Base-by-base conservation (phyloP, 352 stramenopile species). In the Pythium aphanidermatum region DNA sequence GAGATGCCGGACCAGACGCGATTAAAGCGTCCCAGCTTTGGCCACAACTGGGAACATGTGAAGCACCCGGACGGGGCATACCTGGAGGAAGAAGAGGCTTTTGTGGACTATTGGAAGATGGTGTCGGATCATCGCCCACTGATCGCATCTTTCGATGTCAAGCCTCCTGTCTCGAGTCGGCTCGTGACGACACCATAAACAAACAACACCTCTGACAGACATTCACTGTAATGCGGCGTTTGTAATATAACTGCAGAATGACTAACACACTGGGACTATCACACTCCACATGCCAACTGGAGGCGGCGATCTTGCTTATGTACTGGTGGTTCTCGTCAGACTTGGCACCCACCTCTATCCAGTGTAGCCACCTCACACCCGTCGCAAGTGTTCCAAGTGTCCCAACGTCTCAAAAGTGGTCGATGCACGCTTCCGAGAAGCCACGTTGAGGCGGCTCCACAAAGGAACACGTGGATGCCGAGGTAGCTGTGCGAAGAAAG, bases 21-120 rank as follows among this genome's bases (percentile, higher is more conserved):
- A 20, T 66, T 93, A 46, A 93, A 91, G 38, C 72, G 81, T 0
- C 81, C 81, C 21, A 69, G 71, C 24, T 93, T 90, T 50, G 78
- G 73, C 5, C 75, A 87, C 34, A 67, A 90, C 44, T 90, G 74
- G 78, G 23, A 57, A 1, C 34, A 65, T 7, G 65, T 89, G 13
- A 41, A 65, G 34, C 41, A 65, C 27, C 71, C 74, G 2, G 21
- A 74, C 33, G 67, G 75, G n/a, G 16, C 36, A 29, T 53, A 68
- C 11, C 49, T 50, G 17, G 69, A 84, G 27, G 72, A 85, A 20
- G 54, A 83, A 42, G 63, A 68, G 41, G 60, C 46, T 8, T 62
- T 86, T 36, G 76, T 93, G 39, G 71, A 93, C 53, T 91, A 90
- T 44, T 93, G 81, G 81, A 67, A 75, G 23, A 69, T 91, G 58